Evolutionary conservation across 2,329 filamentous ascomycete genomes (phyloP), one percentile per base, ranked within the genome.

Genomic region (Colletotrichum plurivorum): DNA sequence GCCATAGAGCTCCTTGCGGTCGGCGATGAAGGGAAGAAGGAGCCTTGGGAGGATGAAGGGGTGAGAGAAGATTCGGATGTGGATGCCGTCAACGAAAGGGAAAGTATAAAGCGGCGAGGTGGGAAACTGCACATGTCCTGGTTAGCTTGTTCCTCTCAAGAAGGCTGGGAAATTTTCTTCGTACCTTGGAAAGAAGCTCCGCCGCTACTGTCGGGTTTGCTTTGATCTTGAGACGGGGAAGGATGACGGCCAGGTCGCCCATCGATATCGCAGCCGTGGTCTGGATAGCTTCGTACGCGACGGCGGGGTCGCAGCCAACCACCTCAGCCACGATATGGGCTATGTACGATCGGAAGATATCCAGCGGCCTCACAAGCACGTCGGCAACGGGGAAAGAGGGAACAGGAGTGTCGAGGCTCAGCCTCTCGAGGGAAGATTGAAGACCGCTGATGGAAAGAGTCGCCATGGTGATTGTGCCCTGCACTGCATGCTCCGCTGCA

Each of bases 51-150:
- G 82, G 8, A 85, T 82, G 16, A 81, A 78, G 0, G 88, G 83
- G 75, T 89, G 88, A 84, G 91, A 92, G 79, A 91, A 90, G 80
- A 93, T 91, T 63, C 87, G 86, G 13, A 93, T 80, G 71, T 90
- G 90, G 10, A 87, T 84, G 69, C 89, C 90, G 57, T 85, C 84
- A 20, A 84, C 81, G 31, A 82, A 81, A 2, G 89, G 89, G 66
- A 84, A 84, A 70, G 85, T 81, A 70, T 91, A 82, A 31, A 91
- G 82, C 31, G 88, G 86, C 56, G 87, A 88, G 53, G 85, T 84
- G 43, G 87, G 86, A 73, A 90, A 89, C 76, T 88, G 48, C 46
- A 8, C 62, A n/a, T 5, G 3, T 36, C 4, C 2, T 13, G 1
- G 9, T 69, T 1, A 66, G 49, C 16, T 6, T 18, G 8, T 22